Conservation (phyloP, 495 filamentous ascomycete genomes). For the Tuber microsphaerosporum region DNA sequence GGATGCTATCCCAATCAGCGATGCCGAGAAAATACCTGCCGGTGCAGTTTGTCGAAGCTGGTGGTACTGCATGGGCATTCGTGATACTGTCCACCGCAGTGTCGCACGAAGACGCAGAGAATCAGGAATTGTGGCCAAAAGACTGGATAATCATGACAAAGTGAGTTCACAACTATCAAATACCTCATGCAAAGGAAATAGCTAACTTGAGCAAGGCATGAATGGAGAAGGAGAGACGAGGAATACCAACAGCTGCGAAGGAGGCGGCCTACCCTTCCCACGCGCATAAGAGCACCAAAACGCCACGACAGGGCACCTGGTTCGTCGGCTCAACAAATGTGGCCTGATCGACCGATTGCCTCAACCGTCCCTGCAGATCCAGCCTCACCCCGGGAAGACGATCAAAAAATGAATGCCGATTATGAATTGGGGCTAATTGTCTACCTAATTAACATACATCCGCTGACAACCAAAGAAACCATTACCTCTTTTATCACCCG, state of each 20-base stretch:
- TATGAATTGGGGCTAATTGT: conserved; percentile 35
- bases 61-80: conserved; percentile 42
- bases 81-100: conserved; percentile 42
- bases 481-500: conserved; percentile 33
- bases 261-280: neutral
- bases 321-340: conserved; percentile 4
- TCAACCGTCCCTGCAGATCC: neutral
- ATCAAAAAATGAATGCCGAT: neutral
- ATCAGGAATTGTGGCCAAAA: conserved; percentile 37
- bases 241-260: conserved; percentile 30
- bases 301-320: neutral
- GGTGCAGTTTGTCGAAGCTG: conserved; percentile 33
- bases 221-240: conserved; percentile 38
- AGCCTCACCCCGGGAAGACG: neutral
- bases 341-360: neutral
- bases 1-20: conserved; percentile 23
- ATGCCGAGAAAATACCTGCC: conserved; percentile 33
- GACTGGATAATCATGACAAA: conserved; percentile 45
- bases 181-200: conserved; percentile 6
- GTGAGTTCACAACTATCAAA: conserved; percentile 24
- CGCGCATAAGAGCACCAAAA: neutral
- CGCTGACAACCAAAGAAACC: conserved; percentile 27
- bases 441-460: conserved; percentile 30
- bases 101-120: conserved; percentile 26
- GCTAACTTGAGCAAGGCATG: conserved; percentile 16